phyloP scores from a whole-genome alignment of 805 yeast genomes.

The Candida morakotiae region DNA sequence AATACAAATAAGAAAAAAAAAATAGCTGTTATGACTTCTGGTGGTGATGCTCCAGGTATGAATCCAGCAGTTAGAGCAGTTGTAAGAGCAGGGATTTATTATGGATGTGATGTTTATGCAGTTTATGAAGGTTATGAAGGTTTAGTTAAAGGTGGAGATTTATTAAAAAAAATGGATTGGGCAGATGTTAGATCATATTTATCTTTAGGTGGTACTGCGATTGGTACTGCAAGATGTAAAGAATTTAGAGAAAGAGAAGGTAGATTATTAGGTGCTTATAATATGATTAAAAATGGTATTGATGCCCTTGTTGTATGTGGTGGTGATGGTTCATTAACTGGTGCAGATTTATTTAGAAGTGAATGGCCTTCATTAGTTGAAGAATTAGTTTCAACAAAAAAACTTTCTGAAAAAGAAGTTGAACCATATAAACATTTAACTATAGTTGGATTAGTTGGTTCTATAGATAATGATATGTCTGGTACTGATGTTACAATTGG shows the following conservation, averaged over 20 bases:
- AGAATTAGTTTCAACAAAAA: constrained; percentile 46
- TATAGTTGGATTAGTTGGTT: constrained; percentile 74
- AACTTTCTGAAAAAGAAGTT: constrained; percentile 44
- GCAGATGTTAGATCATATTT: constrained; percentile 70
- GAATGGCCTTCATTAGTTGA: constrained; percentile 74
- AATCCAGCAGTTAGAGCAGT: constrained; percentile 73
- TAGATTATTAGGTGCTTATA: constrained; percentile 57
- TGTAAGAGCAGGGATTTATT: constrained; percentile 61
- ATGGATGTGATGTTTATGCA: constrained; percentile 63
- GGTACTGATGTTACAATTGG: constrained; percentile 82
- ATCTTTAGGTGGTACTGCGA: constrained; percentile 69
- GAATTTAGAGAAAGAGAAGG: constrained; percentile 67
- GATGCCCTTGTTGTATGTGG: constrained; percentile 80
- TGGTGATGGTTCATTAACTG: constrained; percentile 81
- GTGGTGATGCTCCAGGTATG: constrained; percentile 84
- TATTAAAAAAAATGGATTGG: constrained; percentile 64
- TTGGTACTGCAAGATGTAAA: constrained; percentile 73
- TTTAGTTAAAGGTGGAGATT: constrained; percentile 60
- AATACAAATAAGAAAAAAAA: constrained; percentile 29
- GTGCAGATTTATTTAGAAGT: constrained; percentile 70
- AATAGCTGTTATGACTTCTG: constrained; percentile 76
- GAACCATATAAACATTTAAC: constrained; percentile 52
- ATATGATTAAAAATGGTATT: constrained; percentile 66
- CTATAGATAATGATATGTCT: constrained; percentile 86
- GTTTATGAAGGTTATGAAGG: constrained; percentile 76